phyloP scores from a whole-genome alignment of 495 filamentous ascomycete species.

The Penicillium silybi region DNA sequence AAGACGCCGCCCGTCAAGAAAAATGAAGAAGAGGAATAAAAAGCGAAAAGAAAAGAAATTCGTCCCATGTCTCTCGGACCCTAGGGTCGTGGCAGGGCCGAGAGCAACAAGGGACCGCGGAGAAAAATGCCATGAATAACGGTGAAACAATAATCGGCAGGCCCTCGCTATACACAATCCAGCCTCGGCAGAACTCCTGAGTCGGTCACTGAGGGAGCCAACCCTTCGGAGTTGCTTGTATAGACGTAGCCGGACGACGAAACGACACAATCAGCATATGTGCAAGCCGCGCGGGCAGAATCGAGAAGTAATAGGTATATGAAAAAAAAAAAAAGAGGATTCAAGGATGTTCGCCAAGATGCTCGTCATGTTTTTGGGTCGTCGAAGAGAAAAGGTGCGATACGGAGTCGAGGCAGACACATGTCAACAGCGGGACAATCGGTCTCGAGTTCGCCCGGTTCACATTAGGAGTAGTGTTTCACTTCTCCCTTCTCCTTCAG shows the following conservation, averaged over 20 bases:
- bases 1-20: slow-evolving; percentile 9
- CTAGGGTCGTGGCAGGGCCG: slow-evolving; percentile 45
- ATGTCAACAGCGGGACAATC: slow-evolving; percentile 4
- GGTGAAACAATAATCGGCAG: slow-evolving; percentile 24
- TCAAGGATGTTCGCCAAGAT: slow-evolving; percentile 27
- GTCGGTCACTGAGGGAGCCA: not conserved
- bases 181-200: slow-evolving; percentile 9
- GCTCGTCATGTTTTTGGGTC: slow-evolving; percentile 41
- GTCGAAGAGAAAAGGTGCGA: slow-evolving; percentile 22
- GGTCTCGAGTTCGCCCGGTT: not conserved
- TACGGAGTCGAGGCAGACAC: not conserved
- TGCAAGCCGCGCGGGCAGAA: slow-evolving; percentile 31
- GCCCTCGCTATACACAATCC: slow-evolving; percentile 34
- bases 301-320: slow-evolving; percentile 22
- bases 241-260: slow-evolving; percentile 7
- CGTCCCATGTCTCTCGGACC: slow-evolving; percentile 30
- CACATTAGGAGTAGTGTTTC: slow-evolving; percentile 34
- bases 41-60: slow-evolving; percentile 8
- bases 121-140: slow-evolving; percentile 26
- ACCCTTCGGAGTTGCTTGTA: slow-evolving; percentile 1
- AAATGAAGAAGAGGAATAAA: slow-evolving; percentile 11
- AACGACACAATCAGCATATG: slow-evolving; percentile 27
- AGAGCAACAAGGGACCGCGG: slow-evolving; percentile 30
- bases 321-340: slow-evolving; percentile 24
- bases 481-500: slow-evolving; percentile 77